A percentile compares a stretch with the other conserved stretches of the same genome.
Conservation (phyloP, 306 rosid species). For the Dryas alaskensis region DNA sequence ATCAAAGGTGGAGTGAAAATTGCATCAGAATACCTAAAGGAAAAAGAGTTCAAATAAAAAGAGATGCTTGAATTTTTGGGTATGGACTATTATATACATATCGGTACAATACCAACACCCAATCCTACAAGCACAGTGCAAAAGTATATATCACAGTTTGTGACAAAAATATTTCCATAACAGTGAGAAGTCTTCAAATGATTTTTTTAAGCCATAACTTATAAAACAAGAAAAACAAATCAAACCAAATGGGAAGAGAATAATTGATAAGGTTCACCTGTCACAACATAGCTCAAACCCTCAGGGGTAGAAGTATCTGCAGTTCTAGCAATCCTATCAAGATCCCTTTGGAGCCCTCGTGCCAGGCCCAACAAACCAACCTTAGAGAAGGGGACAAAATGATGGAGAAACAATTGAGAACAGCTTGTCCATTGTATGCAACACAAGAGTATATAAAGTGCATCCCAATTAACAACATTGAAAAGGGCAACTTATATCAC, state of each 20-base stretch:
- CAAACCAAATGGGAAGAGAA: slow-evolving; percentile 11
- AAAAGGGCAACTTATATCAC: no score
- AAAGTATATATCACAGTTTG: neutral
- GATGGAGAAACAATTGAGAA: slow-evolving; percentile 20
- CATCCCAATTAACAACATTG: neutral
- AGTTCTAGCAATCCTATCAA: slow-evolving; percentile 82
- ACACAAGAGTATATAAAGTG: slow-evolving; percentile 13
- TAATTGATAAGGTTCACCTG: slow-evolving; percentile 57
- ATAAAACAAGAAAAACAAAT: slow-evolving; percentile 7
- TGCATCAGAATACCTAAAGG: slow-evolving; percentile 20
- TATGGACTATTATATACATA: neutral
- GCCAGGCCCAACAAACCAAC: slow-evolving; percentile 95
- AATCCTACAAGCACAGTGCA: neutral
- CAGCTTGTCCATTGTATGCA: slow-evolving; percentile 14
- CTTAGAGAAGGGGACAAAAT: slow-evolving; percentile 29
- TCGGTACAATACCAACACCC: neutral
- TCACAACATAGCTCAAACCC: slow-evolving; percentile 80
- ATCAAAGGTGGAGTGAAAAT: slow-evolving; percentile 25
- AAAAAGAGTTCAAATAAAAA: neutral
- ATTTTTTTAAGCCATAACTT: no score
- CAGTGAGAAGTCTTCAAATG: no score
- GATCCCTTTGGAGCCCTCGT: slow-evolving; percentile 77
- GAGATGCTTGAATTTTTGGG: neutral
- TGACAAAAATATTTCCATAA: neutral
- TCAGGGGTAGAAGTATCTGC: slow-evolving; percentile 84